Percentiles rank a stretch among this genome's conserved stretches.
Evolutionary conservation across 2,329 filamentous ascomycete genomes (phyloP).

Genomic region (Sporothrix phasma): DNA sequence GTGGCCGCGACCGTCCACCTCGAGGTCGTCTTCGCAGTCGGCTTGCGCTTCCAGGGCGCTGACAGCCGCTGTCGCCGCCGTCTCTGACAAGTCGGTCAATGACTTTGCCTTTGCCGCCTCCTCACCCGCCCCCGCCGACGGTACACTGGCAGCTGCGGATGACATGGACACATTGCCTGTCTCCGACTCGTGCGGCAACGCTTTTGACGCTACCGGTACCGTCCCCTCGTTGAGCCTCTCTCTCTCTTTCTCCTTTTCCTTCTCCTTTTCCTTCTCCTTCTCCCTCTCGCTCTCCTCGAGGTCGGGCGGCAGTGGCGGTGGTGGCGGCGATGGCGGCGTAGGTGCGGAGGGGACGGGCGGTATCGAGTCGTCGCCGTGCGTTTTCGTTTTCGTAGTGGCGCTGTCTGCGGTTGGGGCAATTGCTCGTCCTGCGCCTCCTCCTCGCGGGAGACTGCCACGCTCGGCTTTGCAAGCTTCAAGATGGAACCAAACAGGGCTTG

Average conservation of each 20-base stretch:
- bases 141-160: not conserved
- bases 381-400: not conserved
- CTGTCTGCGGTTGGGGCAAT: not conserved
- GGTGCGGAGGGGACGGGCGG: constrained; percentile 3
- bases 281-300: no score
- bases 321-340: constrained; percentile 8
- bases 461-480: constrained; percentile 48
- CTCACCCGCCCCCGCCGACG: not conserved
- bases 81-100: not conserved
- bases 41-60: not conserved
- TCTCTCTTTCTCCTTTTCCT: no score
- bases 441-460: not conserved
- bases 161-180: not conserved
- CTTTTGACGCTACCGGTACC: not conserved
- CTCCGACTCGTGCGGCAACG: constrained; percentile 1
- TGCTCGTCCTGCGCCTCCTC: not conserved
- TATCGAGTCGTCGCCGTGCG: constrained; percentile 3
- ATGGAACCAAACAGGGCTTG: constrained; percentile 67
- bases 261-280: no score
- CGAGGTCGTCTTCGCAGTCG: not conserved
- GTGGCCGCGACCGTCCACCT: not conserved
- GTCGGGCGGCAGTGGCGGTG: constrained; percentile 15
- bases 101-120: not conserved
- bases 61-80: no score
- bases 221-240: not conserved